A percentile compares a stretch with the other conserved stretches of the same genome.
Conservation (phyloP, 306 rosid genomes). For the Carpinus viminea region DNA sequence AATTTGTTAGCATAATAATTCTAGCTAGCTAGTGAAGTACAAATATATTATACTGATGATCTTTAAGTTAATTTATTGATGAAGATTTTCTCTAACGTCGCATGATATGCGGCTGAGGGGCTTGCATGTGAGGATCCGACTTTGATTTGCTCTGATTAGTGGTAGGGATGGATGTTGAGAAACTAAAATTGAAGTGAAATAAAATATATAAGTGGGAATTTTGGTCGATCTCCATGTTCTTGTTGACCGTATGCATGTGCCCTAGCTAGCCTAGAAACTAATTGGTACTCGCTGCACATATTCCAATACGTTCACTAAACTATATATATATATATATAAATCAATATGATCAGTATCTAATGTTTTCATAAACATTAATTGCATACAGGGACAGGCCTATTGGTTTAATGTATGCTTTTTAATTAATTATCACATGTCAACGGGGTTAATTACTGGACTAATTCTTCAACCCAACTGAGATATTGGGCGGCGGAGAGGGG, state of each 20-base stretch:
- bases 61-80: not conserved
- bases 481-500: slow-evolving; percentile 46
- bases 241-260: slow-evolving; percentile 59
- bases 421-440: slow-evolving; percentile 32
- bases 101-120: slow-evolving; percentile 18
- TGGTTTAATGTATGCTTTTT: no score
- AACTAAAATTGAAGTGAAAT: slow-evolving; percentile 26
- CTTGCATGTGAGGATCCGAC: slow-evolving; percentile 48
- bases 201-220: slow-evolving; percentile 50
- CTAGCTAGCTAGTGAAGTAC: not conserved
- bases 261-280: not conserved
- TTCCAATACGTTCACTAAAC: slow-evolving; percentile 13
- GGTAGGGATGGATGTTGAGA: slow-evolving; percentile 1
- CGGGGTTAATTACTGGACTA: slow-evolving; percentile 44
- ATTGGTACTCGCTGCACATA: slow-evolving; percentile 15
- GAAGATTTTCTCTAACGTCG: slow-evolving; percentile 17
- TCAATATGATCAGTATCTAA: not conserved
- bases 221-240: slow-evolving; percentile 60
- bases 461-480: slow-evolving; percentile 36
- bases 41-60: not conserved
- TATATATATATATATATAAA: slow-evolving; percentile 12
- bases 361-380: not conserved
- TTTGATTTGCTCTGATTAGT: slow-evolving; percentile 24
- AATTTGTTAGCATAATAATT: no score
- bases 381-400: no score